phyloP scores from a whole-genome alignment of 805 yeast genomes.

The Candida adriatica region DNA sequence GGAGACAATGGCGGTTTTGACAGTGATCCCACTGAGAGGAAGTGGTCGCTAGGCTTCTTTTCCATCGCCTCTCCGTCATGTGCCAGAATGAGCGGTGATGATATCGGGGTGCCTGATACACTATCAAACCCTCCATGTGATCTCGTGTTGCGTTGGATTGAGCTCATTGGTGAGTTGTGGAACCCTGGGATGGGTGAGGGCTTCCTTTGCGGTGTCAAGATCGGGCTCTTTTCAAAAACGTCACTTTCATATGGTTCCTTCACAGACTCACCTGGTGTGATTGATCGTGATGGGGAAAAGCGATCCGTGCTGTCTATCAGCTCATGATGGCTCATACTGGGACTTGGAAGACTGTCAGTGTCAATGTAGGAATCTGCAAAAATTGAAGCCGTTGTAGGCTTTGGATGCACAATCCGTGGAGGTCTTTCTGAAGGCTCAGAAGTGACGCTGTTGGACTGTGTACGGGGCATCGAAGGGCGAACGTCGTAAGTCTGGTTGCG shows the following conservation, averaged over 20 bases:
- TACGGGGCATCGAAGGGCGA: slow-evolving; percentile 3
- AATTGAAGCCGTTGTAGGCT: slow-evolving; percentile 21
- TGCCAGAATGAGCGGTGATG: slow-evolving; percentile 52
- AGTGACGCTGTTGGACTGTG: slow-evolving; percentile 5
- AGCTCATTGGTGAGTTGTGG: slow-evolving; percentile 47
- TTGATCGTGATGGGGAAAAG: slow-evolving; percentile 28
- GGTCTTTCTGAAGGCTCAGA: slow-evolving; percentile 6
- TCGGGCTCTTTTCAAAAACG: slow-evolving; percentile 17
- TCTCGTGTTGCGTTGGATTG: slow-evolving; percentile 47
- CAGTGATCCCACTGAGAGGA: slow-evolving; percentile 18
- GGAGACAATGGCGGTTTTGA: slow-evolving; percentile 75
- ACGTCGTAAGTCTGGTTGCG: slow-evolving; percentile 22
- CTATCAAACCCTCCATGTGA: slow-evolving; percentile 16
- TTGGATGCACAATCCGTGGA: slow-evolving; percentile 17
- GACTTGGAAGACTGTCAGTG: slow-evolving; percentile 35
- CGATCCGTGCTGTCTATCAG: slow-evolving; percentile 12
- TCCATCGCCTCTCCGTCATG: slow-evolving; percentile 31
- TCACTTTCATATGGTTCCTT: slow-evolving; percentile 9
- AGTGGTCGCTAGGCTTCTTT: slow-evolving; percentile 25
- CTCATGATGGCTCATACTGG: slow-evolving; percentile 8
- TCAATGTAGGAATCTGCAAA: slow-evolving; percentile 36
- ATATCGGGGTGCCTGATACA: slow-evolving; percentile 36
- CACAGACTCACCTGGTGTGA: slow-evolving; percentile 39
- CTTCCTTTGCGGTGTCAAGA: slow-evolving; percentile 26
- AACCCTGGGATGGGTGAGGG: slow-evolving; percentile 20